Evolutionary conservation across 164 flowering plant species (phyloP).

Genomic region (Amborella trichopoda): DNA sequence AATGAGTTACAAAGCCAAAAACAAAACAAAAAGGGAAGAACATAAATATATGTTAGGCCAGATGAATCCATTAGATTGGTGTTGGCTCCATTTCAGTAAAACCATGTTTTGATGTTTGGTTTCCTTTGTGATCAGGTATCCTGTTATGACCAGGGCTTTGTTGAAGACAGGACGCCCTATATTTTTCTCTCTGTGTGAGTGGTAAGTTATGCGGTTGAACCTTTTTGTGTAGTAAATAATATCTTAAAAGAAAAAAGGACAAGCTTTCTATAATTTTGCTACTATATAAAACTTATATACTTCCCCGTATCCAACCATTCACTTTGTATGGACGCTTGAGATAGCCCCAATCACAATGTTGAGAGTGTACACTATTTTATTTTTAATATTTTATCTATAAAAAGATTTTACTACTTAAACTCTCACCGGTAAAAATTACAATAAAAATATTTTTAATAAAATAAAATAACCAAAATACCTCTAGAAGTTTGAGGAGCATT

Average conservation of each 20-base stretch:
- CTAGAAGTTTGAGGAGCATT: no score
- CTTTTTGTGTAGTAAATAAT: neutral
- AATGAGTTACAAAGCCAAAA: no score
- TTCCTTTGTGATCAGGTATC: no score
- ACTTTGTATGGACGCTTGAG: neutral
- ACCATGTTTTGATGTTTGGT: neutral
- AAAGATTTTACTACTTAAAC: no score
- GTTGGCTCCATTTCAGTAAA: neutral
- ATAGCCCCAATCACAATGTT: neutral
- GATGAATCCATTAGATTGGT: no score
- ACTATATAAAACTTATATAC: neutral
- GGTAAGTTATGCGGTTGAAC: no score
- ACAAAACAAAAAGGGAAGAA: no score
- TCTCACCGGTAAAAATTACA: no score
- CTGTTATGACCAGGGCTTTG: conserved; percentile 51
- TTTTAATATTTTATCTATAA: neutral
- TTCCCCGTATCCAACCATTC: neutral
- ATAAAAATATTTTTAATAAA: no score
- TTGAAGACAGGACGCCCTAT: conserved; percentile 51
- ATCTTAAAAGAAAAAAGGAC: neutral
- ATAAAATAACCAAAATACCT: no score
- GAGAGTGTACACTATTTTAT: neutral
- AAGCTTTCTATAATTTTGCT: neutral
- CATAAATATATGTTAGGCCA: no score
- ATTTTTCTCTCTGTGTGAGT: conserved; percentile 64